Conservation (phyloP, 2,329 filamentous ascomycete genomes). For the Paradendryphiella salina region DNA sequence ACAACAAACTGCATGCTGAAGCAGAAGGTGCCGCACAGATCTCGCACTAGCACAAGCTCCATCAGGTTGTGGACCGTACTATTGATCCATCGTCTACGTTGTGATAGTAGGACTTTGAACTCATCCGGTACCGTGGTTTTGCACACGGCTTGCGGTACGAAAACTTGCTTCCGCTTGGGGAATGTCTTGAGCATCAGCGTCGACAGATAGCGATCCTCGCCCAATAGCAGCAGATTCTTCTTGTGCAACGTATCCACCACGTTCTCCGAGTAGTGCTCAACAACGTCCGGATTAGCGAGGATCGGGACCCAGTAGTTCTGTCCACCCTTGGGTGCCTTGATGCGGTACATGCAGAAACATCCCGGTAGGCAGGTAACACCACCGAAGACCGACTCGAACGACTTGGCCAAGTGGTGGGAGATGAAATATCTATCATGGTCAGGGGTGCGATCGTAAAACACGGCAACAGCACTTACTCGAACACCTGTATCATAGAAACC, state of each 20-base stretch:
- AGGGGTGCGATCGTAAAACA: conserved; percentile 32
- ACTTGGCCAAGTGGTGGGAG: conserved; percentile 94
- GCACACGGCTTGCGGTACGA: conserved; percentile 97
- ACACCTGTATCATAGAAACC: conserved; percentile 98
- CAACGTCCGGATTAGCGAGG: conserved; percentile 94
- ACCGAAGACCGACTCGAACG: conserved; percentile 97
- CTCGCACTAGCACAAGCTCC: conserved; percentile 92
- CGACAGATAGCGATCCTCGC: conserved; percentile 92
- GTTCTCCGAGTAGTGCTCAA: conserved; percentile 99
- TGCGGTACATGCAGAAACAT: conserved; percentile 99
- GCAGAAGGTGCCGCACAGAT: conserved; percentile 98
- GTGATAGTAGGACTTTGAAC: conserved; percentile 89
- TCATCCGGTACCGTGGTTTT: conserved; percentile 95
- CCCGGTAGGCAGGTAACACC: conserved; percentile 98
- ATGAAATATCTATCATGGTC: conserved; percentile 74
- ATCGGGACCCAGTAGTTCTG: conserved; percentile 99
- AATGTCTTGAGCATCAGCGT: conserved; percentile 99
- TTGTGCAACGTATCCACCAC: conserved; percentile 98
- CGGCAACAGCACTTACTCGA: conserved; percentile 64
- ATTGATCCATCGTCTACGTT: conserved; percentile 98
- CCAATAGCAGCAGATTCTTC: conserved; percentile 89
- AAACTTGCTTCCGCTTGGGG: conserved; percentile 98
- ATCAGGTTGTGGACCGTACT: conserved; percentile 98
- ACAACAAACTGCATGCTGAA: conserved; percentile 99
- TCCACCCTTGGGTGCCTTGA: conserved; percentile 96